phyloP scores from a whole-genome alignment of 768 basidiomycete genomes.

The Lentinula lateritia region DNA sequence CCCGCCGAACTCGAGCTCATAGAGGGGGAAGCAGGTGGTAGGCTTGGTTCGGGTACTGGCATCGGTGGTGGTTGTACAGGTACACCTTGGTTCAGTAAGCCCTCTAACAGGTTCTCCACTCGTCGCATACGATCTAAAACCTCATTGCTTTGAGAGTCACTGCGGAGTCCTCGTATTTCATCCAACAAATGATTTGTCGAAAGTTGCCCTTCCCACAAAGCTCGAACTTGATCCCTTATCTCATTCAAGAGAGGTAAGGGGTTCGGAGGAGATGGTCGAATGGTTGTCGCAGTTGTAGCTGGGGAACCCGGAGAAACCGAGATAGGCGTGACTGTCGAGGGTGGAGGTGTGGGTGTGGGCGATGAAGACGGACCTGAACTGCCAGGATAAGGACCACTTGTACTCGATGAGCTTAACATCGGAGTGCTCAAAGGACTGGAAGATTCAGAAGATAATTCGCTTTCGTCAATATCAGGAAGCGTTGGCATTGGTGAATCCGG shows the following conservation, averaged over 20 bases:
- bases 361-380: conserved; percentile 21
- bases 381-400: conserved; percentile 22
- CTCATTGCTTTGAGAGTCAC: conserved; percentile 31
- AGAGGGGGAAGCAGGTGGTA: conserved; percentile 13
- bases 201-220: conserved; percentile 58
- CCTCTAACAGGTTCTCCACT: conserved; percentile 42
- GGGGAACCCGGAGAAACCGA: conserved; percentile 25
- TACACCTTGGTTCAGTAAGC: conserved; percentile 29
- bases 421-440: conserved; percentile 14
- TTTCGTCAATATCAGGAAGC: conserved; percentile 1
- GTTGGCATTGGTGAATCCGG: neutral
- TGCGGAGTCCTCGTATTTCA: conserved; percentile 47
- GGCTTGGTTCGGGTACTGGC: conserved; percentile 12
- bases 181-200: conserved; percentile 58
- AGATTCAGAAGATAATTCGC: conserved; percentile 11
- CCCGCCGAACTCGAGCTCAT: conserved; percentile 22
- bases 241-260: conserved; percentile 50
- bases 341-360: conserved; percentile 22
- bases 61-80: conserved; percentile 14
- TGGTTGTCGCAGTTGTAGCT: conserved; percentile 21
- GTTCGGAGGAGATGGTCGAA: conserved; percentile 26
- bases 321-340: conserved; percentile 32
- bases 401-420: conserved; percentile 5
- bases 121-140: conserved; percentile 34
- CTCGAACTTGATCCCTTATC: conserved; percentile 53